Conservation (phyloP, 1,139 yeast species). For the Candida freyschussii region DNA sequence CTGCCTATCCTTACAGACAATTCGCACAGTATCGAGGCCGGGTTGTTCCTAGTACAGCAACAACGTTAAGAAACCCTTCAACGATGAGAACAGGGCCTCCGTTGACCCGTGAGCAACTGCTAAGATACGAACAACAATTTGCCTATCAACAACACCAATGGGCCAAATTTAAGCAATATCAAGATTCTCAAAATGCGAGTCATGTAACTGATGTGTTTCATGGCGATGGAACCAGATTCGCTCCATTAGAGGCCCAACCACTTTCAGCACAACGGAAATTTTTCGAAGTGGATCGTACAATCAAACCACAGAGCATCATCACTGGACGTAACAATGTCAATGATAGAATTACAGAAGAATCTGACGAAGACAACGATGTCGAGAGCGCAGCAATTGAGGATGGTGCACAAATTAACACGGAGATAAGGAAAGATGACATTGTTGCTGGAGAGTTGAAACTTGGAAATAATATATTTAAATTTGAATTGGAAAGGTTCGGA, state of each 20-base stretch:
- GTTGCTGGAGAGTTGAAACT: constrained; percentile 20
- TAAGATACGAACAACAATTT: constrained; percentile 21
- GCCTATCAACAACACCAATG: constrained; percentile 24
- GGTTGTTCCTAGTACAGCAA: constrained; percentile 19
- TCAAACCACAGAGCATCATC: constrained; percentile 11
- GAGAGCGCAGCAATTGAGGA: constrained; percentile 31
- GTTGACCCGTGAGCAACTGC: constrained; percentile 21
- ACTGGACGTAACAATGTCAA: constrained; percentile 1
- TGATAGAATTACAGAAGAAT: constrained; percentile 14
- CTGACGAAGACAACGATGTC: constrained; percentile 27
- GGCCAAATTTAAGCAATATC: constrained; percentile 22
- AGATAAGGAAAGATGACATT: constrained; percentile 10
- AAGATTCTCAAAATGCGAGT: constrained; percentile 25
- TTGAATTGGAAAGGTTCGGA: constrained; percentile 23
- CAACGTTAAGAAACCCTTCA: constrained; percentile 14
- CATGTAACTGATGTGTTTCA: constrained; percentile 30
- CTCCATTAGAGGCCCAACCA: constrained; percentile 53
- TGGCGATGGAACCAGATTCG: constrained; percentile 43
- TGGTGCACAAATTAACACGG: constrained; percentile 27
- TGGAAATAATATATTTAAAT: constrained; percentile 21
- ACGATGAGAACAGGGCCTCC: constrained; percentile 11
- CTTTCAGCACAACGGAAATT: constrained; percentile 47
- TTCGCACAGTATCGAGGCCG: constrained; percentile 6
- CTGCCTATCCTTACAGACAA: constrained; percentile 9
- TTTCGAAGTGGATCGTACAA: constrained; percentile 28